These are phyloP conservation scores for Auxenochlorella pyrenoidosa DNA, from an alignment of 139 green algal genomes.

Conservation along the genomic window DNA sequence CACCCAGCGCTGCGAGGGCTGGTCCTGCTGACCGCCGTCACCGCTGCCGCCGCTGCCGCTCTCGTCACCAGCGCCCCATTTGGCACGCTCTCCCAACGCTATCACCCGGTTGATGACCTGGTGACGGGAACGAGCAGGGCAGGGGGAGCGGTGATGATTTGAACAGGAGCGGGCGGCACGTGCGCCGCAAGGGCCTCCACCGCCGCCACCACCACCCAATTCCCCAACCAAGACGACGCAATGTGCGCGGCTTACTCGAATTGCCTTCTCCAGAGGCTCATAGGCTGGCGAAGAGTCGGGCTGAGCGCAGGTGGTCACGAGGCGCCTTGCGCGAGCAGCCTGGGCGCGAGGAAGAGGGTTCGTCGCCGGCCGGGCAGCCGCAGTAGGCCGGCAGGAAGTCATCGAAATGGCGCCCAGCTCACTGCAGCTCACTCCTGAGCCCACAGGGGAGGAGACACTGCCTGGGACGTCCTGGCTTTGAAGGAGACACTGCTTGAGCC, in stretches of 20 bases:
- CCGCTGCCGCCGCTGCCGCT: neutral
- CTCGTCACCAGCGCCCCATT: neutral
- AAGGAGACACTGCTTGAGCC: no score
- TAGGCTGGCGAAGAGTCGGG: slow-evolving; percentile 12
- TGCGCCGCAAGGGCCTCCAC: no score
- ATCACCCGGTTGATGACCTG: slow-evolving; percentile 48
- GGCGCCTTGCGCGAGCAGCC: neutral
- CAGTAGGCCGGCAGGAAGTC: neutral
- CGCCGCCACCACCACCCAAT: no score
- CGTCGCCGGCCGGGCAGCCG: neutral
- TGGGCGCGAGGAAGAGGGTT: neutral
- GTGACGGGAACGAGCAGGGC: neutral
- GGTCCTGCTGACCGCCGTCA: neutral
- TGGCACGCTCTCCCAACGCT: neutral
- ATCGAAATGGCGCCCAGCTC: no score
- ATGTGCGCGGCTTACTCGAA: slow-evolving; percentile 2
- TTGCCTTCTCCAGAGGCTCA: slow-evolving; percentile 39
- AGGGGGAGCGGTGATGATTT: neutral
- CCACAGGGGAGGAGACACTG: no score
- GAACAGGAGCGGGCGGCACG: no score
- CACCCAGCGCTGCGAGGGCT: slow-evolving; percentile 40
- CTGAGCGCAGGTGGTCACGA: neutral
- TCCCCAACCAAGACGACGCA: no score
- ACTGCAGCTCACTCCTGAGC: neutral
- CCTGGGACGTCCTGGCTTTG: no score